Evolutionary conservation across 495 filamentous ascomycete species (phyloP), one percentile per base, ranked within the genome.

Genomic region (Penicillium maclennaniae): DNA sequence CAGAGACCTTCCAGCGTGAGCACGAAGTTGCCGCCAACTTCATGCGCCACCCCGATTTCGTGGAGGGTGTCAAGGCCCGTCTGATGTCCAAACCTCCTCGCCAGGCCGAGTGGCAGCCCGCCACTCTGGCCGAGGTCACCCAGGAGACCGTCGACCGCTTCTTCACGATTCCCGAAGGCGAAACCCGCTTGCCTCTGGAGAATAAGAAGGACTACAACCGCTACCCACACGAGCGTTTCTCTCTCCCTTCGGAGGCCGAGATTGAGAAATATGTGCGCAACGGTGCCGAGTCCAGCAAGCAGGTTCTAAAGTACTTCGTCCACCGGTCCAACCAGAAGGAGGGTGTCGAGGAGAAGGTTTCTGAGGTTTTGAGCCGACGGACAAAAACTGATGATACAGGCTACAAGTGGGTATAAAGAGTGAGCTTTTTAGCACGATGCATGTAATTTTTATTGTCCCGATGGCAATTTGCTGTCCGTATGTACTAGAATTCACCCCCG

Each of bases 21-120:
- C 76, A 91, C 68, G 74, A 82, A 55, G 84, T 97, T 34, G 89
- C 93, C 4, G 64, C 77, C 38, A 78, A 80, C 46, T 97, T 97
- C 77, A 96, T 97, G 92, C 66, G 70, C 28, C 83, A 89, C 61
- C 86, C 83, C 5, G 93, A 98, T 68, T 98, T 97, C 68, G 80
- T 81, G 42, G 85, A 89, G 68, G 93, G 93, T 37, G 92, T 97
- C 40, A 82, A 80, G 47, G 85, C 90, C 23, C 77, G 81, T 20
- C 77, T 97, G 21, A 79, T 92, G 56, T 75, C 79, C 28, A 88
- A 89, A 70, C 76, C 79, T 14, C 49, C 79, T 19, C 68, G 75
- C 47, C 70, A 71, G 23, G 81, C 87, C 3, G 67, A 71, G 38
- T 97, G 91, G 91, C 61, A 86, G 46, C 92, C 92, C 5, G 77